phyloP scores from a whole-genome alignment of 768 basidiomycete genomes.

The Steccherinum ochraceum region DNA sequence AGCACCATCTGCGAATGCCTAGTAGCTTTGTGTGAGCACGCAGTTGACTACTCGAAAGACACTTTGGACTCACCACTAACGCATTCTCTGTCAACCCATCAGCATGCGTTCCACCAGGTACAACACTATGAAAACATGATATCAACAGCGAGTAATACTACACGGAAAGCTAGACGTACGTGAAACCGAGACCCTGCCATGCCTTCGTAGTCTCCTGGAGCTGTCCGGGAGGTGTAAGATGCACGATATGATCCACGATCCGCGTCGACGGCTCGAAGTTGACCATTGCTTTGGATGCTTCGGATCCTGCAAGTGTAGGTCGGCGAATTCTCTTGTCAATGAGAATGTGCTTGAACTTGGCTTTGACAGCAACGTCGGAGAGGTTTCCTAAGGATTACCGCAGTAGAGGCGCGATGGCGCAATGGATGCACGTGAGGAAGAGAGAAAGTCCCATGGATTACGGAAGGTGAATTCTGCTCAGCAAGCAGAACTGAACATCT shows the following conservation, averaged over 20 bases:
- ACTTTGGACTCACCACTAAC: constrained; percentile 52
- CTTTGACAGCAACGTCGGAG: background rate
- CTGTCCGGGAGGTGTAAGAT: constrained; percentile 61
- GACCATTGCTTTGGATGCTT: too few species aligned
- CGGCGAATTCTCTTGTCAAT: background rate
- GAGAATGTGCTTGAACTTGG: background rate
- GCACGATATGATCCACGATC: constrained; percentile 63
- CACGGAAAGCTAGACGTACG: constrained; percentile 31
- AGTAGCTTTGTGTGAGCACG: background rate
- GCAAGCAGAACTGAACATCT: too few species aligned
- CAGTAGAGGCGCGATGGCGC: background rate
- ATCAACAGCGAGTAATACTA: background rate
- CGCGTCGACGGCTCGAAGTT: constrained; percentile 30
- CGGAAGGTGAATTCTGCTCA: too few species aligned
- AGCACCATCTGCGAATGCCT: constrained; percentile 50
- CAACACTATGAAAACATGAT: constrained; percentile 38
- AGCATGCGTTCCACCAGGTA: constrained; percentile 60
- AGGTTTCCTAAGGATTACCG: background rate
- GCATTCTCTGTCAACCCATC: constrained; percentile 59
- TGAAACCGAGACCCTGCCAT: constrained; percentile 61
- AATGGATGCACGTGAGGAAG: background rate
- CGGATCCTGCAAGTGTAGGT: too few species aligned
- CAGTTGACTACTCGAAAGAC: too few species aligned
- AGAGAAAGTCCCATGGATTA: constrained; percentile 41
- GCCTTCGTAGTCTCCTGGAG: constrained; percentile 42